Percentiles rank a stretch among this genome's conserved stretches.
Evolutionary conservation across 352 stramenopile genomes (phyloP).

Genomic region (Aphanomyces cochlioides): DNA sequence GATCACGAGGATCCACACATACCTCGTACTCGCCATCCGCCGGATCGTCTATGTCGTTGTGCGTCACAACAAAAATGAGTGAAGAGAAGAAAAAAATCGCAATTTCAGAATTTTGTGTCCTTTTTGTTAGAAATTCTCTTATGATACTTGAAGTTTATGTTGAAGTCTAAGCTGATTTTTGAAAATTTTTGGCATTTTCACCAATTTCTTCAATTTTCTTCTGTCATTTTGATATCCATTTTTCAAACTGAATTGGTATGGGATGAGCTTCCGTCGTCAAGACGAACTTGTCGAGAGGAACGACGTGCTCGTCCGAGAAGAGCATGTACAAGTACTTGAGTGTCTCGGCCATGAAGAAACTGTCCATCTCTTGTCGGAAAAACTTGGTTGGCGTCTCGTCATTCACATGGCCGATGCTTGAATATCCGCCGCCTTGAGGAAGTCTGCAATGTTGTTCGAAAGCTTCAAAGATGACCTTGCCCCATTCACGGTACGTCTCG

Average conservation of each 20-base stretch:
- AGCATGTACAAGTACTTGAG: constrained; percentile 94
- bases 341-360: constrained; percentile 91
- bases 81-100: not conserved
- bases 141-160: too few relatives aligned
- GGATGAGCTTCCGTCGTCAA: constrained; percentile 89
- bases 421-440: constrained; percentile 48
- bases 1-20: constrained; percentile 16
- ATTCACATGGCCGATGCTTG: constrained; percentile 57
- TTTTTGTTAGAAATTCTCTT: too few relatives aligned
- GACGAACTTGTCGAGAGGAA: constrained; percentile 79
- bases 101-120: not conserved
- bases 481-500: constrained; percentile 81
- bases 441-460: constrained; percentile 82
- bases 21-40: not conserved
- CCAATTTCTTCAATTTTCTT: too few relatives aligned
- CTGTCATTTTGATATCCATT: too few relatives aligned
- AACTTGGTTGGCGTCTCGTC: constrained; percentile 40
- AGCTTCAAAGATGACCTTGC: constrained; percentile 77
- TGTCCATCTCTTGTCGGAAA: constrained; percentile 83
- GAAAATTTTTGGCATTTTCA: not conserved
- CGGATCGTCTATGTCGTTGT: not conserved
- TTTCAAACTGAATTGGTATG: constrained; percentile 16
- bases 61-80: too few relatives aligned
- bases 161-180: too few relatives aligned
- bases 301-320: constrained; percentile 70